Percentiles rank a stretch among this genome's conserved stretches.
Conservation (phyloP, 1,284 basidiomycete genomes). For the Pholiota adiposa region DNA sequence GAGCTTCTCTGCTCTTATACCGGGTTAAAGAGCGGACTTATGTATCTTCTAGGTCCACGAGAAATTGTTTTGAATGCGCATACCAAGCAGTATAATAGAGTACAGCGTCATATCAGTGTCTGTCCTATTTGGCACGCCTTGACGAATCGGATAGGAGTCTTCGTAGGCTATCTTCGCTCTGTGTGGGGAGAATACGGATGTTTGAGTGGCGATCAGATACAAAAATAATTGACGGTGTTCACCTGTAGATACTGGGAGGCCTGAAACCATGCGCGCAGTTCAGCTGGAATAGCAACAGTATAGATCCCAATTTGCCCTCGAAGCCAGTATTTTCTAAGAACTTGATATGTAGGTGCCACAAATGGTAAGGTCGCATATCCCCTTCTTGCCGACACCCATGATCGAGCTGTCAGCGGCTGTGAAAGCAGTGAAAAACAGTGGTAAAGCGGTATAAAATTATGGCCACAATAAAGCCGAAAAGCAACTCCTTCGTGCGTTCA, state of each 20-base stretch:
- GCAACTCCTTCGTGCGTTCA: slow-evolving; percentile 5
- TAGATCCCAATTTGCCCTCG: slow-evolving; percentile 3
- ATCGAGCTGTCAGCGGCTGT: slow-evolving; percentile 12
- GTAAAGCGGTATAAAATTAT: slow-evolving; percentile 9
- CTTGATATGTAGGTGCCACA: slow-evolving; percentile 1
- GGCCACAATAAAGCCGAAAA: slow-evolving; percentile 18
- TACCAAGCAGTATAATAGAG: slow-evolving; percentile 1
- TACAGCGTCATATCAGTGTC: slow-evolving; percentile 15
- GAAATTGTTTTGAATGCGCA: slow-evolving; percentile 15
- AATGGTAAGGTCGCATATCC: slow-evolving; percentile 4
- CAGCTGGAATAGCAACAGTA: slow-evolving; percentile 2
- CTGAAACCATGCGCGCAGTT: background rate
- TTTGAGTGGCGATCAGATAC: slow-evolving; percentile 5
- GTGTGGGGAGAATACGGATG: slow-evolving; percentile 16
- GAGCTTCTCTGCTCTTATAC: slow-evolving; percentile 17
- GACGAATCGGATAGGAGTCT: slow-evolving; percentile 18
- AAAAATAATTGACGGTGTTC: slow-evolving; percentile 1
- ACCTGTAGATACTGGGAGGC: slow-evolving; percentile 1
- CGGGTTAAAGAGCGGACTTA: slow-evolving; percentile 13
- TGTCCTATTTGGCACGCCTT: slow-evolving; percentile 15
- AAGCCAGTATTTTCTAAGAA: slow-evolving; percentile 1
- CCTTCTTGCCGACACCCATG: slow-evolving; percentile 7
- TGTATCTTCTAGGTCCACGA: slow-evolving; percentile 12
- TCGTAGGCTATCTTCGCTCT: slow-evolving; percentile 14
- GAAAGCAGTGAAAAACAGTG: slow-evolving; percentile 6